Evolutionary conservation across 345 rosid species (phyloP).

Genomic region (Salix purpurea): DNA sequence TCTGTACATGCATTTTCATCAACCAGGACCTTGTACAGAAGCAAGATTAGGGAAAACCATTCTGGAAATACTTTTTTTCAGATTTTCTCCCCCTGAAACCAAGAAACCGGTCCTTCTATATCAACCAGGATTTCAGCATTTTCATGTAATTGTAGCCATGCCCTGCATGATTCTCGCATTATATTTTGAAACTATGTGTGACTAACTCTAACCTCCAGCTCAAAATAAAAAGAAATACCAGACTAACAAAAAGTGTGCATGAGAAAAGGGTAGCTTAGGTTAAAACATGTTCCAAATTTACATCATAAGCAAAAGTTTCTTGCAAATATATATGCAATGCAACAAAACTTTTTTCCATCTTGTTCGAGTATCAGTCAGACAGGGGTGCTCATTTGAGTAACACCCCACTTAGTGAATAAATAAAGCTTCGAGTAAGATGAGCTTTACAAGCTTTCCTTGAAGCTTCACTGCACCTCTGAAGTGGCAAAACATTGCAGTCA

Average conservation of each 20-base stretch:
- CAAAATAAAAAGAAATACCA: background rate
- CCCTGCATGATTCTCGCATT: too few species aligned
- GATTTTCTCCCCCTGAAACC: background rate
- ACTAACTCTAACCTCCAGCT: too few species aligned
- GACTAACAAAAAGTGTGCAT: background rate
- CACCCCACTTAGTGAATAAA: background rate
- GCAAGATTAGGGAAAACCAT: background rate
- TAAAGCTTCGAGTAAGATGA: background rate
- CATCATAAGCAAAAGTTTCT: background rate
- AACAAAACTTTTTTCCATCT: slow-evolving; percentile 6
- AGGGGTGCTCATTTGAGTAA: background rate
- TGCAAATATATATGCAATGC: background rate
- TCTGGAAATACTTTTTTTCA: background rate
- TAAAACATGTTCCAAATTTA: background rate
- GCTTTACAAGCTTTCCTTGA: background rate
- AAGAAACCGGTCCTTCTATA: background rate
- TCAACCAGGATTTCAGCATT: background rate
- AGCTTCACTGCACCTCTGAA: background rate
- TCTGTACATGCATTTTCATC: background rate
- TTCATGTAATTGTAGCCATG: background rate
- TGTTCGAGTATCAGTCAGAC: background rate
- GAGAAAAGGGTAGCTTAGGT: background rate
- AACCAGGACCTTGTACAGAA: background rate
- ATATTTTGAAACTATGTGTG: too few species aligned
- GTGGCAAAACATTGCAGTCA: background rate